Evolutionary conservation across 2,329 filamentous ascomycete genomes (phyloP).

Genomic region (Immersiporthe knoxdaviesiana): DNA sequence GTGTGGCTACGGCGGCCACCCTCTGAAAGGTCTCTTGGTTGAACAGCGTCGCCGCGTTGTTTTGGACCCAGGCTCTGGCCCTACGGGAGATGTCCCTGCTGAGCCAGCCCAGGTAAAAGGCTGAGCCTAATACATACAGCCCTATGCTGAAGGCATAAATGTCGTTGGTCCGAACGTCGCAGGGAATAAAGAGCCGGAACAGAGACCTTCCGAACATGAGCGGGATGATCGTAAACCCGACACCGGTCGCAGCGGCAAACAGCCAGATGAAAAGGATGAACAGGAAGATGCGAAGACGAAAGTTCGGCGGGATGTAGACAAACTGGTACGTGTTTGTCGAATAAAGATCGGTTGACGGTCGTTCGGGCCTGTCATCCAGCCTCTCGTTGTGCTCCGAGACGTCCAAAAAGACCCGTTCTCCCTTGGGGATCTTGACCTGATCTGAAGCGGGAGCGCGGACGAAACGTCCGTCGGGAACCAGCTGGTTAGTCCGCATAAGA

Average conservation of each 20-base stretch:
- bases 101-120: constrained; percentile 65
- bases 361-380: constrained; percentile 65
- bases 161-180: constrained; percentile 80
- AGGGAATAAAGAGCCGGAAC: constrained; percentile 73
- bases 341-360: constrained; percentile 53
- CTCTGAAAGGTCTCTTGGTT: constrained; percentile 39
- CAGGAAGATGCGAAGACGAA: constrained; percentile 75
- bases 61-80: constrained; percentile 38
- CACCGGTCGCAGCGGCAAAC: constrained; percentile 86
- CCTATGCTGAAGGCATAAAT: constrained; percentile 95
- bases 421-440: constrained; percentile 91
- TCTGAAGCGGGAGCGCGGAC: constrained; percentile 94
- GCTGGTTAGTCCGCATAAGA: constrained; percentile 53
- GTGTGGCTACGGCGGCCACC: constrained; percentile 37
- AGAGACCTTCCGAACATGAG: constrained; percentile 82
- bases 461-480: constrained; percentile 76
- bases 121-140: constrained; percentile 75
- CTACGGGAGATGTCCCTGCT: constrained; percentile 44
- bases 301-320: constrained; percentile 84
- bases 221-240: constrained; percentile 83
- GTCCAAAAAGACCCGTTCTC: constrained; percentile 76
- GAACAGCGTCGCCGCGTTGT: constrained; percentile 34
- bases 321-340: constrained; percentile 66
- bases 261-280: constrained; percentile 93
- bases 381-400: constrained; percentile 70